phyloP scores from a whole-genome alignment of 106 monocot species.

The Acorus calamus region DNA sequence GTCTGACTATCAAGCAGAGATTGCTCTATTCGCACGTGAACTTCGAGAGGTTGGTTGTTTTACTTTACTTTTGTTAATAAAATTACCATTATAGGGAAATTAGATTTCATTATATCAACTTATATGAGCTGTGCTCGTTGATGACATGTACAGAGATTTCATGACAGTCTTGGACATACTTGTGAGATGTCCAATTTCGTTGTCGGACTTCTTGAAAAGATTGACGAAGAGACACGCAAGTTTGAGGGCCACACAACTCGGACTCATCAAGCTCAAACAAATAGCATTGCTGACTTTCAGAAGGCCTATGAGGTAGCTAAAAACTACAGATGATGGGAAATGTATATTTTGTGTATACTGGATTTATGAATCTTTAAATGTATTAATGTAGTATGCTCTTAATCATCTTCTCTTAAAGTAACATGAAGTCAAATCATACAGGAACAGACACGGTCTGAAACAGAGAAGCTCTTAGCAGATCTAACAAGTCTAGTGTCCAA shows the following conservation, averaged over 20 bases:
- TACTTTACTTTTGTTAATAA: neutral
- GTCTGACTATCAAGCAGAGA: slow-evolving; percentile 48
- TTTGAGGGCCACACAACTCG: slow-evolving; percentile 36
- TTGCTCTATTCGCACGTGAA: slow-evolving; percentile 57
- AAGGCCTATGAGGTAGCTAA: slow-evolving; percentile 61
- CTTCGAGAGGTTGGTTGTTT: slow-evolving; percentile 51
- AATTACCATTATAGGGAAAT: too few species aligned
- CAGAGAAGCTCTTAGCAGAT: slow-evolving; percentile 65
- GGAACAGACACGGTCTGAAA: slow-evolving; percentile 71
- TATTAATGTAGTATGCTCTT: too few species aligned
- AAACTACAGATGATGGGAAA: too few species aligned
- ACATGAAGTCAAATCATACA: slow-evolving; percentile 10
- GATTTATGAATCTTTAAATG: too few species aligned
- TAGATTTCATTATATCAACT: neutral
- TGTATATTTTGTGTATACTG: too few species aligned
- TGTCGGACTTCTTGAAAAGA: slow-evolving; percentile 38
- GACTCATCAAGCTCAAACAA: slow-evolving; percentile 39
- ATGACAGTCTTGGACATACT: slow-evolving; percentile 28
- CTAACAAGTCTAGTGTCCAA: slow-evolving; percentile 49
- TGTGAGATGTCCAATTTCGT: slow-evolving; percentile 55
- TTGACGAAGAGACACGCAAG: slow-evolving; percentile 30
- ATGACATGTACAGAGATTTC: slow-evolving; percentile 39
- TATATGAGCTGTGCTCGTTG: neutral
- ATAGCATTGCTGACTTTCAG: slow-evolving; percentile 49
- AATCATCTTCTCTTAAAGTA: too few species aligned